phyloP scores from a whole-genome alignment of 805 yeast genomes.

The Kockiozyma suomiensis region DNA sequence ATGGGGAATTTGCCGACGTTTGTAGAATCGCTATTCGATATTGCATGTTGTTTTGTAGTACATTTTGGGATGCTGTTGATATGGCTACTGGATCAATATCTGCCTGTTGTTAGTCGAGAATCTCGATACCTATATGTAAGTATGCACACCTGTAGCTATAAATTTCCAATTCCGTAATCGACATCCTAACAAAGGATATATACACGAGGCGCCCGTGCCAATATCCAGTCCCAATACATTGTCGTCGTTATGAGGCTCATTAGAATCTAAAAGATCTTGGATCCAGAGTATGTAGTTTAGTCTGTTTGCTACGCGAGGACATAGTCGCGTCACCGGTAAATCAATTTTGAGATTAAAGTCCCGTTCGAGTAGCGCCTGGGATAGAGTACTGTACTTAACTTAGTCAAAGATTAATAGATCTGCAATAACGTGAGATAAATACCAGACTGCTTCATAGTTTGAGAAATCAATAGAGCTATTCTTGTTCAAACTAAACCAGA shows the following conservation, averaged over 20 bases:
- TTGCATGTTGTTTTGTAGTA: conserved; percentile 40
- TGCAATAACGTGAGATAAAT: not conserved
- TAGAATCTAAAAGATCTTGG: conserved; percentile 31
- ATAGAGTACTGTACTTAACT: conserved; percentile 14
- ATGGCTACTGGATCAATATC: conserved; percentile 49
- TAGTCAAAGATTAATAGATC: not conserved
- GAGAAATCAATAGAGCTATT: conserved; percentile 18
- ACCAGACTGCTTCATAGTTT: conserved; percentile 28
- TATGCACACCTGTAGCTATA: conserved; percentile 42
- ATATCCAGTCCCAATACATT: conserved; percentile 3
- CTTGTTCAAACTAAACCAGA: conserved; percentile 4
- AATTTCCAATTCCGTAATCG: conserved; percentile 40
- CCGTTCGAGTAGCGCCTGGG: conserved; percentile 20
- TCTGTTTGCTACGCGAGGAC: conserved; percentile 37
- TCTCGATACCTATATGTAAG: no score
- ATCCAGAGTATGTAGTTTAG: conserved; percentile 41
- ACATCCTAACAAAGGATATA: conserved; percentile 50
- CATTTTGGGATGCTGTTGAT: conserved; percentile 38
- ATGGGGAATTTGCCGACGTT: conserved; percentile 30
- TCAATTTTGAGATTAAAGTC: conserved; percentile 28
- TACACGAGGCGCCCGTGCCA: conserved; percentile 55
- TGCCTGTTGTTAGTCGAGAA: not conserved
- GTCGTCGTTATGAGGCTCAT: not conserved
- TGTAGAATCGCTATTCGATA: conserved; percentile 32
- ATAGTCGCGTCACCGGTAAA: conserved; percentile 24